Evolutionary conservation across 106 monocot genomes (phyloP), one percentile per base, ranked within the genome.

Genomic region (Dendrobium nobile): DNA sequence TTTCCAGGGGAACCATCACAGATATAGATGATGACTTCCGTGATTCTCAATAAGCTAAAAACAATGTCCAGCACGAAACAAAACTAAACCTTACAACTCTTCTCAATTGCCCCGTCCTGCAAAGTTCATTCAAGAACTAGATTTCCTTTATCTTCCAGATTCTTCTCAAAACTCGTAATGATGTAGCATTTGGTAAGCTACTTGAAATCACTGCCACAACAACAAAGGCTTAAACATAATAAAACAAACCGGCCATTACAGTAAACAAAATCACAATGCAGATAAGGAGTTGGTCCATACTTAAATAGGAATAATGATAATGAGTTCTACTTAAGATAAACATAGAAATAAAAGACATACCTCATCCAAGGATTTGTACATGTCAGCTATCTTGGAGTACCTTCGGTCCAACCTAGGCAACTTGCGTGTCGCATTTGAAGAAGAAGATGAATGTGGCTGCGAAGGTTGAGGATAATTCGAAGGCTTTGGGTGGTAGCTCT

Each of bases 321-420:
- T 26, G 22, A 27, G 9, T 27, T 26, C 22, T 26, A 67, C 70
- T 37, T 15, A n/a, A 65, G 51, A 61, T 37, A 70, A 37, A 70
- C 20, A 27, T 37, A 27, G 4, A 4, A 18, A 68, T 0, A 22
- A 77, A 67, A 43, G 10, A 17, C 5, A 76, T 68, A 95, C 96
- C 91, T 96, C 87, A 4, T 90, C 91, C 85, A 96, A 82, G 48
- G 93, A 91, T 5, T 72, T 81, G 80, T 88, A 96, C 43, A 91
- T 82, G 81, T 96, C 96, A 15, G 88, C 88, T 81, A 96, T 96
- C 83, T 87, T 89, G 0, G 93, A 93, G 77, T 87, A 96, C 77
- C 79, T 84, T 72, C 91, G 80, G 41, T 96, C 89, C 42, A 96
- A 64, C 78, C 54, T 91, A 6, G 79, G 82, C 15, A 78, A 73